A percentile compares a stretch with the other conserved stretches of the same genome.
Evolutionary conservation across 805 yeast genomes (phyloP).

Genomic region (Cyberlindnera mississippiensis): DNA sequence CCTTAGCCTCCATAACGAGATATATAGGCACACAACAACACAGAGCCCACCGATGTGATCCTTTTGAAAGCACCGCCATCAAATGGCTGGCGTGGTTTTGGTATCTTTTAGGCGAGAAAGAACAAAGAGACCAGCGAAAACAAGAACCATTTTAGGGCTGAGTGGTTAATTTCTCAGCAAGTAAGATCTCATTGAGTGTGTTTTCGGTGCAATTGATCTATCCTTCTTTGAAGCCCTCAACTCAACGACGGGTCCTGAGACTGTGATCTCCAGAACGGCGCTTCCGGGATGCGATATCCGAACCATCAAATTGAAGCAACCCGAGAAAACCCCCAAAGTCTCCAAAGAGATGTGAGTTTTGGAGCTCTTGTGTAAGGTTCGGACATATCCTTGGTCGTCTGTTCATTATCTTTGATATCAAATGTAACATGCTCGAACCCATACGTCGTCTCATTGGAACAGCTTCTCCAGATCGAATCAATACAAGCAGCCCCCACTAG

Average conservation of each 20-base stretch:
- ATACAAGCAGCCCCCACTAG: not conserved
- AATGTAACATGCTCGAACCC: no score
- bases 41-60: slow-evolving; percentile 5
- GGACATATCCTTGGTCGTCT: no score
- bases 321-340: slow-evolving; percentile 1
- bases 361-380: slow-evolving; percentile 2
- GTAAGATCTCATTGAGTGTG: not conserved
- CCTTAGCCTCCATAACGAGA: no score
- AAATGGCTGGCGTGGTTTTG: slow-evolving; percentile 19
- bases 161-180: not conserved
- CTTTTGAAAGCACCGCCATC: slow-evolving; percentile 20
- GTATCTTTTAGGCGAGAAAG: slow-evolving; percentile 16
- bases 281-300: slow-evolving; percentile 14
- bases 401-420: no score
- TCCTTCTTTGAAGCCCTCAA: not conserved
- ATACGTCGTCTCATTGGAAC: no score
- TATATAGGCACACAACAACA: not conserved
- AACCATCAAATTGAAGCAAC: not conserved
- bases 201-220: not conserved
- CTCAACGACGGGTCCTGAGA: slow-evolving; percentile 4
- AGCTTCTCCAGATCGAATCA: no score
- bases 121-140: slow-evolving; percentile 17
- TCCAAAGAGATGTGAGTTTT: not conserved
- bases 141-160: slow-evolving; percentile 11
- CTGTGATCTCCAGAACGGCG: slow-evolving; percentile 4